These are phyloP conservation scores for Penicillium soppii DNA, from an alignment of 495 filamentous ascomycete genomes.

Conservation along the genomic window DNA sequence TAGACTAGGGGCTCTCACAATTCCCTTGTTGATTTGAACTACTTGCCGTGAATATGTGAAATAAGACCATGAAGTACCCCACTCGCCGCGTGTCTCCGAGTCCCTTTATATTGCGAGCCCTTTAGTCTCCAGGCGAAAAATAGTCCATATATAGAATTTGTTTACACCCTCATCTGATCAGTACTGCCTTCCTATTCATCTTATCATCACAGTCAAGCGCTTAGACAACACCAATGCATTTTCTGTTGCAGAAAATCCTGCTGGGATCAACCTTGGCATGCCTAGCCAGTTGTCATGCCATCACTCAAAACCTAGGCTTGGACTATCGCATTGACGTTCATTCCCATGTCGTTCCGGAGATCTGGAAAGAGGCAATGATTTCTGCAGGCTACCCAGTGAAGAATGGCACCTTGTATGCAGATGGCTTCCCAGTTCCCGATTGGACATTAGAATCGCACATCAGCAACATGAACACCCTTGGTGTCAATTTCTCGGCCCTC, in stretches of 20 bases:
- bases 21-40: too few relatives aligned
- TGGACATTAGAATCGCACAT: constrained; percentile 47
- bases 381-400: constrained; percentile 27
- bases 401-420: constrained; percentile 31
- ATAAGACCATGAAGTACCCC: too few relatives aligned
- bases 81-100: too few relatives aligned
- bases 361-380: constrained; percentile 27
- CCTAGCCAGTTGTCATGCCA: neutral
- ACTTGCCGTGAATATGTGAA: too few relatives aligned
- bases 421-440: constrained; percentile 20
- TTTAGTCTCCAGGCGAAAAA: too few relatives aligned
- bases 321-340: constrained; percentile 34
- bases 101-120: too few relatives aligned
- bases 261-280: neutral
- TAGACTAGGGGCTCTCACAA: too few relatives aligned
- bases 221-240: neutral
- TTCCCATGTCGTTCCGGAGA: constrained; percentile 31
- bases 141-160: too few relatives aligned
- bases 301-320: neutral
- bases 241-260: neutral
- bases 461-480: constrained; percentile 37
- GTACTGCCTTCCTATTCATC: neutral
- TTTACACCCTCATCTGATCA: too few relatives aligned
- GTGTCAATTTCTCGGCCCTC: constrained; percentile 48
- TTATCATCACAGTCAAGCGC: neutral